Base-by-base conservation (phyloP, 1,139 yeast genomes). In the Debaryomycetaceae sp. region DNA sequence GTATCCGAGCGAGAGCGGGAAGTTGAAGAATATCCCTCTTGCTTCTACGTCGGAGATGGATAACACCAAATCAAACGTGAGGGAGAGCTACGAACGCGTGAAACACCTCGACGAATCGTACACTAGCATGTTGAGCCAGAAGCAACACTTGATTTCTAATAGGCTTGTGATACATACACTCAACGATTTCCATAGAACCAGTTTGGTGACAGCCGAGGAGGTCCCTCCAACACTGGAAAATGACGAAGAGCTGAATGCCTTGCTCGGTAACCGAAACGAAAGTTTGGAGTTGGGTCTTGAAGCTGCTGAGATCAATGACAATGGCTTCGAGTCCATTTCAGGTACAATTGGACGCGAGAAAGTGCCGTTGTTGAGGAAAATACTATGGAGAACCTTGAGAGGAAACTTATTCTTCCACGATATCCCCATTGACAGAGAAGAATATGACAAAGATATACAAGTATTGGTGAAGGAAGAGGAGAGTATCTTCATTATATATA, bases 401-500 rank as follows among this genome's bases (percentile, higher is more conserved):
- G 83, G 83, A 39, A 78, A 78, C 51, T 61, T 77, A 40, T 75
- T 61, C 50, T 70, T 78, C 47, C 72, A 74, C 44, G 75, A 75
- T 32, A 57, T 65, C 9, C 77, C 75, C n/a, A 70, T 78, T 33
- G 54, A 55, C 11, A 61, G 58, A 17, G 68, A 65, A 37, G 60
- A 61, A 42, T 57, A 71, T 47, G 66, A 67, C 39, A 22, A 22
- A 8, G 26, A 22, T 11, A 22, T 22, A 8, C 52, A 52, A 9
- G 42, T 44, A 30, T 50, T 80, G 42, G 64, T 73, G 17, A 69
- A 70, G 41, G 59, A 76, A 11, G 33, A 35, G 17, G 87, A 87
- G 59, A 83, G 79, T 52, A 87, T 86, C 6, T 89, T 91, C 55
- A 79, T 92, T 39, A 81, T 89, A 13, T 89, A 87, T 59, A 83